Evolutionary conservation across 441 rosid genomes (phyloP).

Genomic region (Adansonia gregorii): DNA sequence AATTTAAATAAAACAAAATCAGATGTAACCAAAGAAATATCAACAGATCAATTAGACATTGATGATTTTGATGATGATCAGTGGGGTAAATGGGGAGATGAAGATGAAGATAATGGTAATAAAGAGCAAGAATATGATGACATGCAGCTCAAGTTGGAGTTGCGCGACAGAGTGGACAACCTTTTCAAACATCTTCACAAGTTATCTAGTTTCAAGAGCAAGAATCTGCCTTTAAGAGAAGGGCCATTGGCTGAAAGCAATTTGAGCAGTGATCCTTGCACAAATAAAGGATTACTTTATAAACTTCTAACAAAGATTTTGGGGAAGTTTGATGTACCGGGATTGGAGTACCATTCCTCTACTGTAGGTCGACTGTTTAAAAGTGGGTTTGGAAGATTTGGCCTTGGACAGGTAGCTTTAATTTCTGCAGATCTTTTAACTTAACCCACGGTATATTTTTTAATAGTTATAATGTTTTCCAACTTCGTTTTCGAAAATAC

Average conservation of each 20-base stretch:
- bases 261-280: conserved; percentile 53
- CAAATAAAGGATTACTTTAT: conserved; percentile 67
- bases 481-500: conserved; percentile 18
- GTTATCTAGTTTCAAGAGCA: conserved; percentile 62
- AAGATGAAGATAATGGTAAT: conserved; percentile 57
- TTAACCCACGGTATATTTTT: conserved; percentile 6
- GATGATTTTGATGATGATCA: conserved; percentile 95
- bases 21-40: conserved; percentile 48
- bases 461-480: neutral
- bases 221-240: conserved; percentile 55
- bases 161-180: conserved; percentile 83
- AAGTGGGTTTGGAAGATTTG: conserved; percentile 96
- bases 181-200: conserved; percentile 81
- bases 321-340: conserved; percentile 65
- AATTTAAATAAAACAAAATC: conserved; percentile 49
- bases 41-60: conserved; percentile 52
- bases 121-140: conserved; percentile 61
- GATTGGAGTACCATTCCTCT: conserved; percentile 92
- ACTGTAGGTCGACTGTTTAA: conserved; percentile 91
- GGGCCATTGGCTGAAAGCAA: conserved; percentile 57
- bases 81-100: conserved; percentile 97
- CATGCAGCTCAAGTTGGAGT: conserved; percentile 84
- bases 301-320: conserved; percentile 68
- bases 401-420: conserved; percentile 80
- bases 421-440: conserved; percentile 2